Evolutionary conservation across 805 yeast species (phyloP).

Genomic region (Wickerhamiella sorbophila): DNA sequence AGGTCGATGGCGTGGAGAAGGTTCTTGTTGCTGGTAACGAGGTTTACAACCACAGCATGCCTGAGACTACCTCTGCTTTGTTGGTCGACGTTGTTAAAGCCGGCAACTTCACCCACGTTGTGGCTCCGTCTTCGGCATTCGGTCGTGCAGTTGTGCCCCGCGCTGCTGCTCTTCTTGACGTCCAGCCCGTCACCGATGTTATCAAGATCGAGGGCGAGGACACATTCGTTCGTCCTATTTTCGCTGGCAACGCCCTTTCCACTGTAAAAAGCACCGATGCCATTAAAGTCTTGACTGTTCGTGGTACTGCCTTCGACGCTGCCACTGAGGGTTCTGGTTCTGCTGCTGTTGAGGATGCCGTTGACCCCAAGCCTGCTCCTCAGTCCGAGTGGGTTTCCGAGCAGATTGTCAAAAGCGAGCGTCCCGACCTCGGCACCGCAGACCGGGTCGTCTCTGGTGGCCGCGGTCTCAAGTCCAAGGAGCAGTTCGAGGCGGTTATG

Average conservation of each 20-base stretch:
- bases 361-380: constrained; percentile 22
- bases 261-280: constrained; percentile 63
- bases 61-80: constrained; percentile 72
- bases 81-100: constrained; percentile 33
- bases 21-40: constrained; percentile 44
- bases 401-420: constrained; percentile 56
- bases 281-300: constrained; percentile 55
- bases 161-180: constrained; percentile 68
- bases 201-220: constrained; percentile 47
- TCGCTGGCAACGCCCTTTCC: constrained; percentile 86
- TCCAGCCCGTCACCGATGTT: constrained; percentile 80
- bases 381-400: constrained; percentile 58
- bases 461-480: constrained; percentile 82
- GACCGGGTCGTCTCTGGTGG: constrained; percentile 80
- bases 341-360: constrained; percentile 31
- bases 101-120: constrained; percentile 48
- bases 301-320: constrained; percentile 66
- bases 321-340: constrained; percentile 29
- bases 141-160: constrained; percentile 84
- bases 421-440: constrained; percentile 87
- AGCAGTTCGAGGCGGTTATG: constrained; percentile 61
- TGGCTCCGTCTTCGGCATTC: constrained; percentile 70
- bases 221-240: constrained; percentile 84
- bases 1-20: constrained; percentile 39
- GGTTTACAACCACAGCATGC: constrained; percentile 49